These are phyloP conservation scores for Micractinium sp. DNA, from an alignment of 139 green algal species.

Conservation along the genomic window DNA sequence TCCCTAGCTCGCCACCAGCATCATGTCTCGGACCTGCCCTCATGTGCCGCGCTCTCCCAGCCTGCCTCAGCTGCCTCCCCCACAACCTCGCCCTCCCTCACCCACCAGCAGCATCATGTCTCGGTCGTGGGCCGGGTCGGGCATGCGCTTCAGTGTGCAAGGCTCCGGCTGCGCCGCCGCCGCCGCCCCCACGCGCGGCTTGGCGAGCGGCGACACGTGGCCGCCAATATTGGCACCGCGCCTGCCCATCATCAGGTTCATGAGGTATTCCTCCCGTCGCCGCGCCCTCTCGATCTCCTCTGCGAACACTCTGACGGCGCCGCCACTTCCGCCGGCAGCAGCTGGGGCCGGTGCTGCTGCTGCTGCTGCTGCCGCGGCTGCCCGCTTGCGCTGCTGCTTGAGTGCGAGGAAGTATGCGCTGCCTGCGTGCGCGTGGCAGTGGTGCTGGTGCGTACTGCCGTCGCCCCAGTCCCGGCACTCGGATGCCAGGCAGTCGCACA, in stretches of 20 bases:
- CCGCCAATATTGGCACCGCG: no score
- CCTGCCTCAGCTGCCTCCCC: not conserved
- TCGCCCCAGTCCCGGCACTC: slow-evolving; percentile 58
- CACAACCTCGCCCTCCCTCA: not conserved
- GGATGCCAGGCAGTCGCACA: slow-evolving; percentile 55
- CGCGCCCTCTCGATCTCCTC: no score
- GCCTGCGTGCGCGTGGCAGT: slow-evolving; percentile 51
- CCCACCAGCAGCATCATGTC: slow-evolving; percentile 40
- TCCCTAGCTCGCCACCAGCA: no score
- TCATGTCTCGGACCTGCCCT: no score
- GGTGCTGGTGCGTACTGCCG: slow-evolving; percentile 39
- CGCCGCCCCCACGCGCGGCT: not conserved
- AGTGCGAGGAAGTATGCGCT: slow-evolving; percentile 1
- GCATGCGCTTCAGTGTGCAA: slow-evolving; percentile 33
- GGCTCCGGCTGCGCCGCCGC: not conserved
- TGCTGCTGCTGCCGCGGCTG: not conserved
- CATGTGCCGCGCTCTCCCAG: not conserved
- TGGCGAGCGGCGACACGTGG: no score
- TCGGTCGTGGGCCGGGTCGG: slow-evolving; percentile 4
- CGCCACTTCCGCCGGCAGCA: not conserved
- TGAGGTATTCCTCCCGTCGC: no score
- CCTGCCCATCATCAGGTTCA: no score
- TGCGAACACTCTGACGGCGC: not conserved
- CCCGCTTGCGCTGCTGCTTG: not conserved
- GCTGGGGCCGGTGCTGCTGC: not conserved